These are phyloP conservation scores for Haplosporangium gracile DNA, from an alignment of 192 early-diverging fungal species.

Conservation along the genomic window DNA sequence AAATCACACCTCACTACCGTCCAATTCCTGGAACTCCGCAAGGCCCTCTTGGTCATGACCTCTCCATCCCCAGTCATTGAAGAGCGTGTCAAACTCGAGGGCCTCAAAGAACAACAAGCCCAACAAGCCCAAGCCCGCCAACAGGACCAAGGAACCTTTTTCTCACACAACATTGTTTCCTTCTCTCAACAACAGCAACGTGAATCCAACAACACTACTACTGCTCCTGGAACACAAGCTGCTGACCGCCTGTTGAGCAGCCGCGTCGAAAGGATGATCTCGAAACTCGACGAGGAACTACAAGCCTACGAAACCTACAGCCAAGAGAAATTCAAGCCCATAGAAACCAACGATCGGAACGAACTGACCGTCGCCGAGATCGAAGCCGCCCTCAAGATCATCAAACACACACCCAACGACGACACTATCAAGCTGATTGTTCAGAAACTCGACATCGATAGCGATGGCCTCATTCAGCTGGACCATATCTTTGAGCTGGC, in stretches of 20 bases:
- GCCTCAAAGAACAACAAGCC: constrained; percentile 66
- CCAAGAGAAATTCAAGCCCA: constrained; percentile 61
- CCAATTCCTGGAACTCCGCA: constrained; percentile 69
- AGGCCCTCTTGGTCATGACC: constrained; percentile 68
- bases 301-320: constrained; percentile 66
- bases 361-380: constrained; percentile 71
- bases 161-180: neutral
- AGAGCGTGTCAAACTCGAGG: constrained; percentile 72
- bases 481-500: constrained; percentile 69
- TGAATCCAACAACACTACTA: neutral
- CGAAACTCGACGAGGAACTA: constrained; percentile 78
- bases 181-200: neutral
- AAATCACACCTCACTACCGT: constrained; percentile 62
- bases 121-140: constrained; percentile 71
- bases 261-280: constrained; percentile 86
- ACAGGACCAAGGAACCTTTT: neutral
- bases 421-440: constrained; percentile 75
- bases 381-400: constrained; percentile 71
- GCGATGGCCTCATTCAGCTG: constrained; percentile 72
- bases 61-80: constrained; percentile 69
- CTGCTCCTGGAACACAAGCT: neutral
- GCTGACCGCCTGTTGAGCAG: constrained; percentile 58
- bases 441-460: constrained; percentile 74
- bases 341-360: constrained; percentile 70
- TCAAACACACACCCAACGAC: constrained; percentile 72